Base-by-base conservation (phyloP, 2,329 filamentous ascomycete species). In the Pyricularia pennisetigena region DNA sequence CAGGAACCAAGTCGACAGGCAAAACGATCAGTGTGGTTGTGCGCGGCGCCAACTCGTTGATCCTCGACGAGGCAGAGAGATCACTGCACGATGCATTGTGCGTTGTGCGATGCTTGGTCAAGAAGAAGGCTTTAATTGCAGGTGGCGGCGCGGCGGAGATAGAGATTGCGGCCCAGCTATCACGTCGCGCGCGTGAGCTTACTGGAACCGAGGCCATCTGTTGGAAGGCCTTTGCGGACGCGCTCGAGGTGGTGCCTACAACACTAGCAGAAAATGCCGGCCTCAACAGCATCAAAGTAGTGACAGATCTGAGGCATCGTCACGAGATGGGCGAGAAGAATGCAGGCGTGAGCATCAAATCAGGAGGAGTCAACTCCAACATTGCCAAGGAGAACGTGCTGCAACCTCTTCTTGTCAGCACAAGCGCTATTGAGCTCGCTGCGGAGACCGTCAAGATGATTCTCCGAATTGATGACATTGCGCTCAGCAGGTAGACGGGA, bases 71-170 rank as follows among this genome's bases (percentile, higher is more conserved):
- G 82, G 96, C 95, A 0, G 95, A 98, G 85, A 92, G 95, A 74
- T 95, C 91, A 73, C 86, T 99, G 68, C 95, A 99, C 84, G 95
- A 99, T 75, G 95, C 95, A 32, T 93, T 98, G 72, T 99, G 95
- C 78, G 95, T 98, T 66, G 94, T 99, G 74, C 91, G 95, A 74
- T 99, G 95, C 77, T 82, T 99, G 70, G 95, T 99, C 73, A 99
- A 99, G 88, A 99, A 98, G 88, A 97, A 96, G 82, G 95, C 95
- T n/a, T 87, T 99, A 69, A 97, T 99, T 74, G 94, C 96, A 16
- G 95, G 95, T 79, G 95, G 95, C 75, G 95, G 95, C 77, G 95
- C 95, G 1, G 92, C 95, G 29, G 95, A 99, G 80, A 96, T 98
- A 75, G 94, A 98, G 81, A 94, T 99, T 74, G 92, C 95, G 26